Evolutionary conservation across 345 rosid species (phyloP).

Genomic region (Eucalyptus marginata): DNA sequence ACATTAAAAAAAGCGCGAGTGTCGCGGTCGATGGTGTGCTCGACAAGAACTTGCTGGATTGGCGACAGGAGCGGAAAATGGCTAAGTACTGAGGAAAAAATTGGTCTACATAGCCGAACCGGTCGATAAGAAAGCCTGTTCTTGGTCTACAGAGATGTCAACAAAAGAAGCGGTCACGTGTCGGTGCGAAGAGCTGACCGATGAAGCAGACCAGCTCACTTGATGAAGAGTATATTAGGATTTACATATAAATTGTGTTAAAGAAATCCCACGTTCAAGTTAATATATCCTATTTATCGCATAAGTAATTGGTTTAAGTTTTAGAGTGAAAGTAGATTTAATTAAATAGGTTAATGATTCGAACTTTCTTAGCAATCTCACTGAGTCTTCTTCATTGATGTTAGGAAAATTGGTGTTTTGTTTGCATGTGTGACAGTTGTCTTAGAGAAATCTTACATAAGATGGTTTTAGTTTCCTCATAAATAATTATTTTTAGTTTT

Average conservation of each 20-base stretch:
- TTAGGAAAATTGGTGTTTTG: too few species aligned
- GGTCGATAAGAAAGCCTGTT: neutral
- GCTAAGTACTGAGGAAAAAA: neutral
- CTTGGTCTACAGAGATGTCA: neutral
- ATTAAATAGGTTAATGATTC: too few species aligned
- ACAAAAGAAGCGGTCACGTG: neutral
- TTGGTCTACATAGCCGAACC: neutral
- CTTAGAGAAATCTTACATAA: too few species aligned
- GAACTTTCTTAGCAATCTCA: too few species aligned
- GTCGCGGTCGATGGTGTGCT: neutral
- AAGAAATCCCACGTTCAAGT: rapidly evolving
- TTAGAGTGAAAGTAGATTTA: too few species aligned
- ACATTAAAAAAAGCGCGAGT: neutral
- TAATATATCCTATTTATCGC: too few species aligned
- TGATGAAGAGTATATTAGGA: neutral
- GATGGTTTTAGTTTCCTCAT: rapidly evolving
- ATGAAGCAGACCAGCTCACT: neutral
- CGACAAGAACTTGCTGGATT: neutral
- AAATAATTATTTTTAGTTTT: too few species aligned
- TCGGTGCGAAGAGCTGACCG: neutral
- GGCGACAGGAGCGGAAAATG: neutral
- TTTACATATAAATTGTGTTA: neutral
- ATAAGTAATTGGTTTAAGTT: too few species aligned
- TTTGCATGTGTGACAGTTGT: too few species aligned
- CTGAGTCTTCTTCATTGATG: too few species aligned